A percentile compares a stretch with the other conserved stretches of the same genome.
phyloP scores from a whole-genome alignment of 257 asterid genomes.

The Fraxinus anomala region DNA sequence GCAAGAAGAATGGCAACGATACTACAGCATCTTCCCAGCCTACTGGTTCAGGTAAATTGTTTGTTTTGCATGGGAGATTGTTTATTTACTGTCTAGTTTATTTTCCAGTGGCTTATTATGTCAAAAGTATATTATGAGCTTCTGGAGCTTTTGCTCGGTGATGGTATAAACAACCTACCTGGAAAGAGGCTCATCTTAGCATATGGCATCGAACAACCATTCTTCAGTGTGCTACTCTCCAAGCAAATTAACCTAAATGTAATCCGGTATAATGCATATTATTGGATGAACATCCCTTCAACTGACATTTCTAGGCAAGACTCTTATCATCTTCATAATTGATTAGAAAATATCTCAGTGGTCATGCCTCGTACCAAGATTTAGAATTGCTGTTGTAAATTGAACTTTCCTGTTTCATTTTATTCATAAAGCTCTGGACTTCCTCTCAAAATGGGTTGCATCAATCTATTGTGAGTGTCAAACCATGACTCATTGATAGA shows the following conservation, averaged over 20 bases:
- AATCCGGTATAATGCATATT: neutral
- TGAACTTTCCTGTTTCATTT: neutral
- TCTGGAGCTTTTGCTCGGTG: neutral
- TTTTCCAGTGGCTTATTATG: neutral
- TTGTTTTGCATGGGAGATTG: slow-evolving; percentile 9
- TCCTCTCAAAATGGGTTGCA: neutral
- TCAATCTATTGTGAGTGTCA: neutral
- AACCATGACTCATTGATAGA: neutral
- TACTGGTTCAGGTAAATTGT: slow-evolving; percentile 50
- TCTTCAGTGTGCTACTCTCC: neutral
- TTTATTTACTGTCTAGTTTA: neutral
- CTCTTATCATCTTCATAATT: neutral
- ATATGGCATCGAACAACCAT: neutral
- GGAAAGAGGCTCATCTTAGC: slow-evolving; percentile 7
- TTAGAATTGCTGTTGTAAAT: neutral
- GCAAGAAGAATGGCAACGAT: slow-evolving; percentile 54
- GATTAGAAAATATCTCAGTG: neutral
- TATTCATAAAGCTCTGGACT: neutral
- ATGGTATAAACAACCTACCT: slow-evolving; percentile 6
- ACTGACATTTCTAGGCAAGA: neutral
- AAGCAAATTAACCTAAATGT: neutral
- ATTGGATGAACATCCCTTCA: neutral
- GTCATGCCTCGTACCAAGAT: neutral
- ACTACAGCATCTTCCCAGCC: slow-evolving; percentile 46
- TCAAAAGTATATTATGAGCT: slow-evolving; percentile 11